Percentiles rank a stretch among this genome's conserved stretches.
These are phyloP conservation scores for Geotrichum fermentans DNA, from an alignment of 1,139 yeast genomes.

Conservation along the genomic window DNA sequence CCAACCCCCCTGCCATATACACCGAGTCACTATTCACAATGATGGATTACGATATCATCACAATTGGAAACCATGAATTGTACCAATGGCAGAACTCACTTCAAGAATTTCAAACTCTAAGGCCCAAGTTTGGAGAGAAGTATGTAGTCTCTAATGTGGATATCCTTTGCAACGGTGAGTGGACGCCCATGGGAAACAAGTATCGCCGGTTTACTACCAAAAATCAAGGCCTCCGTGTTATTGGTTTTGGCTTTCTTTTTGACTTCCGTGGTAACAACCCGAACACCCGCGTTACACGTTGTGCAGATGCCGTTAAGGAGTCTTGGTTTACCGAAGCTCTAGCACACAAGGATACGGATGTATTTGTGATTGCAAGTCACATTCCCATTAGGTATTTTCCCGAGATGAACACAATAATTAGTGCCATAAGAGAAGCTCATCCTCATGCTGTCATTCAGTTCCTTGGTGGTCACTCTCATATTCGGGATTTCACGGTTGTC, in stretches of 20 bases:
- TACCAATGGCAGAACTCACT: conserved; percentile 63
- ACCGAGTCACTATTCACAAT: conserved; percentile 61
- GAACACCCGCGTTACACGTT: conserved; percentile 61
- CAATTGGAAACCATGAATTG: conserved; percentile 90
- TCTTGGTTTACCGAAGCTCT: conserved; percentile 62
- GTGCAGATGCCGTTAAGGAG: conserved; percentile 50
- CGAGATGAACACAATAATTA: conserved; percentile 50
- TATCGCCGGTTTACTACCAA: conserved; percentile 63
- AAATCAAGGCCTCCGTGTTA: conserved; percentile 47
- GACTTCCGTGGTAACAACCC: conserved; percentile 62
- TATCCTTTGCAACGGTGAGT: conserved; percentile 45
- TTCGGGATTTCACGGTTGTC: conserved; percentile 70
- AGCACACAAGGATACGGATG: conserved; percentile 49
- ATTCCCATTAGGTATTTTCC: conserved; percentile 65
- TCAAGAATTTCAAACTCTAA: conserved; percentile 61
- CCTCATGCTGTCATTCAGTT: conserved; percentile 70
- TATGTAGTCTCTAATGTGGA: conserved; percentile 85
- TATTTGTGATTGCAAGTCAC: conserved; percentile 72
- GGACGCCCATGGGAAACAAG: conserved; percentile 64
- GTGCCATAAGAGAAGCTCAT: conserved; percentile 50
- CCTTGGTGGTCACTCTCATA: conserved; percentile 93
- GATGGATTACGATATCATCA: conserved; percentile 70
- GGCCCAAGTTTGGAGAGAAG: conserved; percentile 53
- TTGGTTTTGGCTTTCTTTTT: conserved; percentile 77
- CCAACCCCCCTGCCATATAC: conserved; percentile 61